These are phyloP conservation scores for Sphaerulina musiva DNA, from an alignment of 2,329 filamentous ascomycete species.

Conservation along the genomic window DNA sequence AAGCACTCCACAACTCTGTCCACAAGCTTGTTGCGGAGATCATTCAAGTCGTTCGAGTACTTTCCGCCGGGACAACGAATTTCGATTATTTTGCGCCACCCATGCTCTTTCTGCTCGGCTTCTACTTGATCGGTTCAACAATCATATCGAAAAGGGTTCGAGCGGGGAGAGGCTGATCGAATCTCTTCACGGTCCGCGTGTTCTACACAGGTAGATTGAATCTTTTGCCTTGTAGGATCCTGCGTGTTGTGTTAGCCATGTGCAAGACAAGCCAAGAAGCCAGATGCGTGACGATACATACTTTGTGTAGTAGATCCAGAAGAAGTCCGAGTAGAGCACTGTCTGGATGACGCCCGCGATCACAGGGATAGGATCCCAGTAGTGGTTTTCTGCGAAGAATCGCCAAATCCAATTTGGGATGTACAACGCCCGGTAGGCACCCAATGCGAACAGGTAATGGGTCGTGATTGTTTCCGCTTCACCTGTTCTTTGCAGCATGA, in stretches of 20 bases:
- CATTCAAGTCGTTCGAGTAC: no score
- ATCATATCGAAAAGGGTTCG: background rate
- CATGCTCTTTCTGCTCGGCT: no score
- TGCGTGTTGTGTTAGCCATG: constrained; percentile 21
- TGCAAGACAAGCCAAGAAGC: background rate
- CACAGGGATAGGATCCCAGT: constrained; percentile 77
- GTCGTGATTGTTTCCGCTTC: constrained; percentile 99
- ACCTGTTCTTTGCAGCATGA: constrained; percentile 95
- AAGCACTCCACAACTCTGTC: no score
- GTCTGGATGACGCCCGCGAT: constrained; percentile 89
- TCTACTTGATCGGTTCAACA: no score
- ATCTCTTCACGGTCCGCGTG: background rate
- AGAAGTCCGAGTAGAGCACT: constrained; percentile 95
- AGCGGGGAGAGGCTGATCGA: background rate
- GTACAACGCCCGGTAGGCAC: constrained; percentile 85
- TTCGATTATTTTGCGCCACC: no score
- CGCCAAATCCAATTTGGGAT: constrained; percentile 98
- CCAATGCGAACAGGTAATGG: constrained; percentile 92
- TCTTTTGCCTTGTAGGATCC: constrained; percentile 49
- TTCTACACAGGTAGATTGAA: constrained; percentile 49
- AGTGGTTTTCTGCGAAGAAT: constrained; percentile 63
- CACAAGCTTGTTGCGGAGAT: no score
- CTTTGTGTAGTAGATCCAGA: constrained; percentile 99
- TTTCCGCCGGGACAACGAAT: no score
- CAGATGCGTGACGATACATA: constrained; percentile 37